Evolutionary conservation across 176 grass and related monocot genomes (phyloP).

Genomic region (Zizania latifolia): DNA sequence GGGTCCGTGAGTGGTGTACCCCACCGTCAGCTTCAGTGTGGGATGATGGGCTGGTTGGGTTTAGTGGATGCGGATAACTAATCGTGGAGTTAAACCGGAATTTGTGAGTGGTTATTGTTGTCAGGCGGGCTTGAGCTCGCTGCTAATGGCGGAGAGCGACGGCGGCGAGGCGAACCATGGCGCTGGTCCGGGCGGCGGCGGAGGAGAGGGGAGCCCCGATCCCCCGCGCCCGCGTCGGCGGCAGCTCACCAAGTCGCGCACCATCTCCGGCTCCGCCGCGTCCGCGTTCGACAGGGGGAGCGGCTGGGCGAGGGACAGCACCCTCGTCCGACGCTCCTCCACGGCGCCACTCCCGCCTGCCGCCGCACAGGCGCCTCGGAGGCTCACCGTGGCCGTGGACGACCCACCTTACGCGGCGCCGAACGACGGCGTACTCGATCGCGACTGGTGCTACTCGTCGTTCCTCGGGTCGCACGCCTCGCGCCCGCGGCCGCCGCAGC

Average conservation of each 20-base stretch:
- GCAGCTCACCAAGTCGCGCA: not conserved
- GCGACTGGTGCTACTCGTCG: slow-evolving; percentile 82
- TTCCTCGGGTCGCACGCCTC: slow-evolving; percentile 63
- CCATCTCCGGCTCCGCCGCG: no score
- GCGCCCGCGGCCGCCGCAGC: slow-evolving; percentile 37
- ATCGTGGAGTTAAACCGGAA: slow-evolving; percentile 28
- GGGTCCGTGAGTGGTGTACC: fast-evolving
- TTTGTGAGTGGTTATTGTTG: slow-evolving; percentile 17
- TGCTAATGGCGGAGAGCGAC: slow-evolving; percentile 59
- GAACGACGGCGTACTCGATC: slow-evolving; percentile 66
- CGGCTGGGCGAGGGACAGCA: not conserved
- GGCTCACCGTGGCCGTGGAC: slow-evolving; percentile 59
- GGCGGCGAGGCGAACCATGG: slow-evolving; percentile 25
- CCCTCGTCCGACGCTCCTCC: not conserved
- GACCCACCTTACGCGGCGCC: slow-evolving; percentile 43
- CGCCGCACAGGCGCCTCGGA: not conserved
- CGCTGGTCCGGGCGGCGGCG: not conserved
- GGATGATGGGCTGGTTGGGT: not conserved
- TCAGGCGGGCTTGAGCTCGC: slow-evolving; percentile 21
- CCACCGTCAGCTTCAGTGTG: not conserved
- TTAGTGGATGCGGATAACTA: slow-evolving; percentile 4
- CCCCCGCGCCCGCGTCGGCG: not conserved
- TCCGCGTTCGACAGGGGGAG: no score
- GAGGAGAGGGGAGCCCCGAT: slow-evolving; percentile 1
- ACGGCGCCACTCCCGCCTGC: no score